A percentile compares a stretch with the other conserved stretches of the same genome.
phyloP scores from a whole-genome alignment of 441 rosid species.

The Populus hybrid region DNA sequence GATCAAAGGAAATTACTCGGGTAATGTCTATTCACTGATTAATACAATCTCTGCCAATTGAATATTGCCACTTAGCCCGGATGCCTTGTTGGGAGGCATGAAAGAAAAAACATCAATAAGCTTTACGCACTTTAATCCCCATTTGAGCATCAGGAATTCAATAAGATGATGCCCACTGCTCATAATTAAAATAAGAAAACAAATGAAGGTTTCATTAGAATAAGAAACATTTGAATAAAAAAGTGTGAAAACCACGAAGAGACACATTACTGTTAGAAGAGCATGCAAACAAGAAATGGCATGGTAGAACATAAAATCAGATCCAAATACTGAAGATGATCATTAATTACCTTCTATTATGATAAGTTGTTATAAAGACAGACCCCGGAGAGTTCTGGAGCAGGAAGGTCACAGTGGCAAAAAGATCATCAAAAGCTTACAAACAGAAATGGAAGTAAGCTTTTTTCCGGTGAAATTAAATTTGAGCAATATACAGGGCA shows the following conservation, averaged over 20 bases:
- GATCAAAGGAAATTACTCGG: slow-evolving; percentile 19
- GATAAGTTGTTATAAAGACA: slow-evolving; percentile 81
- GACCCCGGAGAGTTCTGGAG: slow-evolving; percentile 65
- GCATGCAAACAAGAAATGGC: not conserved
- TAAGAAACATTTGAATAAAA: not conserved
- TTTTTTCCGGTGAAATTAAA: slow-evolving; percentile 9
- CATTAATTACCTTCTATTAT: slow-evolving; percentile 62
- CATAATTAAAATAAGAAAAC: not conserved
- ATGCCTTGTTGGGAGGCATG: slow-evolving; percentile 68
- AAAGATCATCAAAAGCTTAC: slow-evolving; percentile 78
- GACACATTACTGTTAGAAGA: not conserved
- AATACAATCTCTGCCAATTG: slow-evolving; percentile 72
- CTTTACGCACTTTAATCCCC: slow-evolving; percentile 74
- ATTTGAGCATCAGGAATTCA: slow-evolving; percentile 80
- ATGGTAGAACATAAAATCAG: not conserved
- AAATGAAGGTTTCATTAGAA: not conserved
- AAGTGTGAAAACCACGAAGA: not conserved
- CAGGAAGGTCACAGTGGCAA: slow-evolving; percentile 69
- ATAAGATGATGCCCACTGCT: slow-evolving; percentile 87
- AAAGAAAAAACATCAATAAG: slow-evolving; percentile 75
- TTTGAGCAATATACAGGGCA: not conserved
- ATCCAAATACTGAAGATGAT: slow-evolving; percentile 2
- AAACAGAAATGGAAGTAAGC: slow-evolving; percentile 13
- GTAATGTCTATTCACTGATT: slow-evolving; percentile 20
- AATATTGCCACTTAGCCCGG: slow-evolving; percentile 60